Evolutionary conservation across 805 yeast species (phyloP).

Genomic region (Yarrowia hollandica): DNA sequence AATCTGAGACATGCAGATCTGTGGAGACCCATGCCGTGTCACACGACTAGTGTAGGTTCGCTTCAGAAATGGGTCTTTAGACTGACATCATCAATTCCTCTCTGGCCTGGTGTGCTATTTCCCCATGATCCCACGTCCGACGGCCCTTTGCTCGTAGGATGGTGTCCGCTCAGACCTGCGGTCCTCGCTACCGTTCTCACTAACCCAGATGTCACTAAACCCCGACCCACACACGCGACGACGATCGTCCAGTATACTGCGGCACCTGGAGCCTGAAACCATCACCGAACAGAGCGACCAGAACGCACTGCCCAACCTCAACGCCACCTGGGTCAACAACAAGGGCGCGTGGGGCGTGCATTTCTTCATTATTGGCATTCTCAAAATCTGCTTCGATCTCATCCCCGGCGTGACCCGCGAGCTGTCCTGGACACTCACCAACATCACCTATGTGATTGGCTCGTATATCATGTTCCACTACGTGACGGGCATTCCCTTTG

Average conservation of each 20-base stretch:
- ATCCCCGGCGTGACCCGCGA: conserved; percentile 79
- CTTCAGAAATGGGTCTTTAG: too few species aligned
- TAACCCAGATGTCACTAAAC: conserved; percentile 26
- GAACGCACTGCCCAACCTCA: conserved; percentile 80
- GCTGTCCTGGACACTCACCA: conserved; percentile 91
- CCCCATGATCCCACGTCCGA: too few species aligned
- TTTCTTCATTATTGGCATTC: conserved; percentile 71
- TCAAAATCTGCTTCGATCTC: conserved; percentile 75
- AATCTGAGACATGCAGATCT: conserved; percentile 22
- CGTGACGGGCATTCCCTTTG: conserved; percentile 96
- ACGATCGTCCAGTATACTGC: conserved; percentile 84
- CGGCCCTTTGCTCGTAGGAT: background rate
- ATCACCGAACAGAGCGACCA: conserved; percentile 92
- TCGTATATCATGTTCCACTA: conserved; percentile 95
- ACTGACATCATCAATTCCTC: too few species aligned
- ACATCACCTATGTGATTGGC: conserved; percentile 84
- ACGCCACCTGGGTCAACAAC: conserved; percentile 94
- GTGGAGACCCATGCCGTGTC: too few species aligned
- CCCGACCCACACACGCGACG: conserved; percentile 46
- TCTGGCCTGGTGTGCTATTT: too few species aligned
- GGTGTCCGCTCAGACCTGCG: background rate
- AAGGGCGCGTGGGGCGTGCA: conserved; percentile 96
- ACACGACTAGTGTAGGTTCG: too few species aligned
- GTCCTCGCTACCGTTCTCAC: background rate
- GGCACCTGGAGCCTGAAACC: conserved; percentile 91